Base-by-base conservation (phyloP, 139 green algal genomes). In the Yamagishiella unicocca region DNA sequence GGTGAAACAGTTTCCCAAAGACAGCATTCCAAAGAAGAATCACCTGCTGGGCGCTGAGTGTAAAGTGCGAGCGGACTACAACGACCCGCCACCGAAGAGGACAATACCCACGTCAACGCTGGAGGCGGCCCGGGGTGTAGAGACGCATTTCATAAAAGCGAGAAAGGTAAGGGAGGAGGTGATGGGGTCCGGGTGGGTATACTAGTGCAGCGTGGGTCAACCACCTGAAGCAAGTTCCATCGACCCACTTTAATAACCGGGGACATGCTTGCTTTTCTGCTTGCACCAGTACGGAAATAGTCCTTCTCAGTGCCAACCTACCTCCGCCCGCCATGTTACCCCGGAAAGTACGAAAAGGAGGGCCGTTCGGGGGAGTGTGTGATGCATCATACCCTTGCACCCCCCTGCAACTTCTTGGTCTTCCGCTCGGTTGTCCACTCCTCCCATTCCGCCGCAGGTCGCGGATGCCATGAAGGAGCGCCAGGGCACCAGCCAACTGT, bases 141-240 rank as follows among this genome's bases (percentile, higher is more conserved):
- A 86, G 45, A 86, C 80, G 31, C 80, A 86, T 25, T 67, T 54
- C 24, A 77, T 86, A 27, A 86, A 86, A 24, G 46, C 80, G 1
- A n/a, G 62, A 19, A 86, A 86, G 80, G 80, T 76, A 27, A 0
- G n/a, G n/a, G n/a, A n/a, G n/a, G n/a, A n/a, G n/a, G n/a, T n/a
- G n/a, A n/a, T n/a, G n/a, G n/a, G n/a, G n/a, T n/a, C n/a, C n/a
- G n/a, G n/a, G n/a, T n/a, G n/a, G n/a, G n/a, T n/a, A n/a, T n/a
- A n/a, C n/a, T n/a, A n/a, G 9, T n/a, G 2, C 6, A 25, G 7
- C 9, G 19, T 58, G 50, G 22, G 38, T 37, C 9, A 17, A 22
- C 2, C 1, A 4, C 10, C 8, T 4, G 35, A 10, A 19, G 67
- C 33, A 37, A 5, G 22, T 77, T 19, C 35, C 17, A 2, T 54